Evolutionary conservation across 345 rosid species (phyloP), one percentile per base, ranked within the genome.

Genomic region (Populus tremula): DNA sequence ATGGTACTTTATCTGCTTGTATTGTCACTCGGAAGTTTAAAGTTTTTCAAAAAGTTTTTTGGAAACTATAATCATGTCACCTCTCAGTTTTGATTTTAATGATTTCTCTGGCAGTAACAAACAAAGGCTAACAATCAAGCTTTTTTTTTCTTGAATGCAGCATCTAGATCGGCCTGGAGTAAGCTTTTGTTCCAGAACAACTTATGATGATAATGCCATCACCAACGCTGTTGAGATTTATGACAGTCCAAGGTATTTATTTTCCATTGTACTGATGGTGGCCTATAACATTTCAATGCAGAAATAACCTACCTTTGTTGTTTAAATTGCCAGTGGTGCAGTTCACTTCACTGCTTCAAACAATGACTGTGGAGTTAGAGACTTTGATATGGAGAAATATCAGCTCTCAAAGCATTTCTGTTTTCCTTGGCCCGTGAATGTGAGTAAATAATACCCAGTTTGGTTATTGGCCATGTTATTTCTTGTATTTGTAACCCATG

Each of bases 191-290:
- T 88, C 90, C 68, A 87, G 97, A 76, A 89, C 97, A 81, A 92
- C 98, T 71, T 85, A 90, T 81, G 93, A 91, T 45, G 97, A 96
- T 72, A 93, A 96, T 77, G 98, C 97, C 10, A 92, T 96, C 79
- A 93, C 97, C 62, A 96, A 93, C 81, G 97, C 98, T 16, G 87
- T 93, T 73, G 98, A 96, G 85, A 93, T 96, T 72, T 96, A 91
- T 80, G 89, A 71, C 63, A 69, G 56, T 83, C 85, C 86, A 67
- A 87, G 92, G 89, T 86, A 49, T 47, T 39, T 67, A 21, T 39
- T 74, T 79, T 35, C 53, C 66, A 50, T 68, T 68, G 23, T 6
- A n/a, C 23, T 39, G 38, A n/a, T 11, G 14, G 45, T 59, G 39
- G n/a, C 36, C 41, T 21, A 59, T 59, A 59, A 59, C 27, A 3